A percentile compares a stretch with the other conserved stretches of the same genome.
These are phyloP conservation scores for Rhododendron kiyosumense DNA, from an alignment of 148 eudicot species.

Conservation along the genomic window DNA sequence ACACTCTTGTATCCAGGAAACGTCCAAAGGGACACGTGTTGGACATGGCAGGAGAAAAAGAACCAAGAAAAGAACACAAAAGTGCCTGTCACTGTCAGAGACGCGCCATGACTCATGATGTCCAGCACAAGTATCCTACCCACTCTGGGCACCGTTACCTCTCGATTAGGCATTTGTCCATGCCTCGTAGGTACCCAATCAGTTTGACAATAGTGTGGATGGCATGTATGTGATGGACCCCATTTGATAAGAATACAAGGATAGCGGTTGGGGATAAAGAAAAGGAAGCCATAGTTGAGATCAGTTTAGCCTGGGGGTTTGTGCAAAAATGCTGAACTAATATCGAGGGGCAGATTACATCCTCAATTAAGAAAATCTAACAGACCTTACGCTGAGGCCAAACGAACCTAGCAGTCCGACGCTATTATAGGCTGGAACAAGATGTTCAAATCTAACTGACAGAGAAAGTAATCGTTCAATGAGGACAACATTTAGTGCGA, in stretches of 20 bases:
- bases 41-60: background rate
- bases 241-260: background rate
- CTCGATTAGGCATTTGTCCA: background rate
- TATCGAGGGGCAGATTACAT: background rate
- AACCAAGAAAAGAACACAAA: background rate
- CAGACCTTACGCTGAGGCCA: background rate
- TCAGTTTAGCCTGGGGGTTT: background rate
- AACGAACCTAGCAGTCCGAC: background rate
- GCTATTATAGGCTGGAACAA: background rate
- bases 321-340: background rate
- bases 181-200: background rate
- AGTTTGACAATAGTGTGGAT: background rate
- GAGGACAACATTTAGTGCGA: background rate
- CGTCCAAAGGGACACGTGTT: background rate
- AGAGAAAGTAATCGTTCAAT: background rate
- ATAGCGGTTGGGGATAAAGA: background rate
- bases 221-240: background rate
- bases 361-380: background rate
- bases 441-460: background rate
- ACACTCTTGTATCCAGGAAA: background rate
- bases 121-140: background rate
- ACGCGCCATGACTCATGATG: background rate
- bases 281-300: background rate
- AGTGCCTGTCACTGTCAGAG: background rate
- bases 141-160: background rate